A percentile compares a stretch with the other conserved stretches of the same genome.
Conservation (phyloP, 2,329 filamentous ascomycete genomes). For the Emericellopsis atlantica region DNA sequence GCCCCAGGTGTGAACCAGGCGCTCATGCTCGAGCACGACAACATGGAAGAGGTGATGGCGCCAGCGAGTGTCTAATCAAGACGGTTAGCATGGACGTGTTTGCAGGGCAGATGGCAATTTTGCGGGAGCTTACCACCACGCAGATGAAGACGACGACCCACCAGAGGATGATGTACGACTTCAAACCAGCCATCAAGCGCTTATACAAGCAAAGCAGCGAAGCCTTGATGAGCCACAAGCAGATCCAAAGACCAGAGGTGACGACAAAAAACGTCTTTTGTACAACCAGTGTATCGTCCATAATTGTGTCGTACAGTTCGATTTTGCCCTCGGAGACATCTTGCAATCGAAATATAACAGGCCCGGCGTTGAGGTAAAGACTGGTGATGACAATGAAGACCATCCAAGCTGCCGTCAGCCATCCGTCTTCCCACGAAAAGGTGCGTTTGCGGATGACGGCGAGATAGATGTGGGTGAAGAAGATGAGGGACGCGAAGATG, state of each 20-base stretch:
- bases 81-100: background rate
- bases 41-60: conserved; percentile 6
- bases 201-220: conserved; percentile 6
- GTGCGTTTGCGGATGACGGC: conserved; percentile 3
- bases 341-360: conserved; percentile 4
- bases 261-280: conserved; percentile 6
- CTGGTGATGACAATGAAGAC: conserved; percentile 5
- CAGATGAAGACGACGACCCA: conserved; percentile 6
- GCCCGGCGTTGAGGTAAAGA: conserved; percentile 5
- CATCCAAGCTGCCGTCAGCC: conserved; percentile 4
- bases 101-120: background rate
- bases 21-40: conserved; percentile 6
- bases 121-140: conserved; percentile 1
- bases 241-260: conserved; percentile 6
- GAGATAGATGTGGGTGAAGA: conserved; percentile 2
- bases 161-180: conserved; percentile 4
- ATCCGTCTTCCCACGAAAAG: conserved; percentile 6
- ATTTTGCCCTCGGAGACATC: conserved; percentile 2
- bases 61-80: conserved; percentile 3
- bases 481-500: conserved; percentile 3
- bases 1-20: conserved; percentile 6
- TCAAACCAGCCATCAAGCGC: conserved; percentile 3
- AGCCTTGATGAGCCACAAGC: conserved; percentile 6
- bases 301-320: background rate
- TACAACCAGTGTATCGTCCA: conserved; percentile 2